Evolutionary conservation across 2,329 filamentous ascomycete species (phyloP), one percentile per base, ranked within the genome.

Genomic region (Talaromyces sp.): DNA sequence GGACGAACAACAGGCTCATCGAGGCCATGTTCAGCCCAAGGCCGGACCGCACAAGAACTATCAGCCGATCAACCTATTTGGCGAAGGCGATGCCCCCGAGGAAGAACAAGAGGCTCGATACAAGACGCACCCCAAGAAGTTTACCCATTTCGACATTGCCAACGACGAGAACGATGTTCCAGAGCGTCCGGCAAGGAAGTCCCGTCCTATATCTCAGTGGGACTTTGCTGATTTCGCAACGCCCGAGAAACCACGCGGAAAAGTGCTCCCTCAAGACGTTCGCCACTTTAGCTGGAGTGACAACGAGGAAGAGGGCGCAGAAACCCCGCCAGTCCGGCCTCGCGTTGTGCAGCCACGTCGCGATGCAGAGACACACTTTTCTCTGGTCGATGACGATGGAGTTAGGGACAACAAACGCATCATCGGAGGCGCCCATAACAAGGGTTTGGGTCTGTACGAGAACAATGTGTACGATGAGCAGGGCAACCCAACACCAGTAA

Each of bases 201-300:
- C 68, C 70, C 81, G 82, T 60, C 88, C 91, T 72, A 80, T 83
- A 63, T 87, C 87, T 65, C 88, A 91, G 65, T 97, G 94, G 92
- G 87, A 87, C 56, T 98, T 98, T 75, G 86, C 91, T 64, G 92
- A 96, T 76, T 96, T 96, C 69, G 80, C 81, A 16, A 96, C 93
- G 0, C 94, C 94, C 0, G 84, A 89, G 66, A 96, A 96, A 81
- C 81, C 85, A 55, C 82, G 84, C 4, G 78, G 82, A 53, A 90
- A 89, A 74, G 74, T 84, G 59, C 84, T 87, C 63, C 79, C 83
- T 44, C 86, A 92, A 70, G 87, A 95, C 64, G 83, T 88, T 63
- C 89, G 90, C 60, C 89, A 95, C 73, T 87, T 88, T 72, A 84
- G 82, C 63, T 96, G 91, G 86, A 89, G 88, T 68, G 87, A 89